Evolutionary conservation across 805 yeast species (phyloP).

Genomic region (Wickerhamomyces sydowiorum): DNA sequence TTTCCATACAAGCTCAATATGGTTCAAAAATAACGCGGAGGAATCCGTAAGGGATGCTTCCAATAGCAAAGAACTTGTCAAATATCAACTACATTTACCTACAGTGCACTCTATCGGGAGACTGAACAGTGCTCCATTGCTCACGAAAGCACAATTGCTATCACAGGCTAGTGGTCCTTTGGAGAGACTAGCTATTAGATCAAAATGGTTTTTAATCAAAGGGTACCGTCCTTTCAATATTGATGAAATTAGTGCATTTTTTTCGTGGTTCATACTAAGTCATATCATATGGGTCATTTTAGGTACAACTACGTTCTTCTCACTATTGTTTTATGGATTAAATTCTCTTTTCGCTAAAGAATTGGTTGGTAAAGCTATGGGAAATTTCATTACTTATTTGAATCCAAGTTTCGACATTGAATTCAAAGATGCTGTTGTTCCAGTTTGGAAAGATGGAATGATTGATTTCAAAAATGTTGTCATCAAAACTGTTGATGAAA

Average conservation of each 20-base stretch:
- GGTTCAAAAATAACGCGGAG: too few species aligned
- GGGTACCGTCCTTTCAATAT: slow-evolving; percentile 80
- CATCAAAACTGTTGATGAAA: slow-evolving; percentile 58
- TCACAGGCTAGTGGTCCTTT: slow-evolving; percentile 18
- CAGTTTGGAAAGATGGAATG: slow-evolving; percentile 86
- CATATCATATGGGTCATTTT: slow-evolving; percentile 72
- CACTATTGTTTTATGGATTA: slow-evolving; percentile 64
- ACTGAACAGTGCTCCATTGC: background rate
- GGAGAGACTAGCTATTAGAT: slow-evolving; percentile 42
- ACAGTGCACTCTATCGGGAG: background rate
- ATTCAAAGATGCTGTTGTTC: slow-evolving; percentile 86
- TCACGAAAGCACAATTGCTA: slow-evolving; percentile 13
- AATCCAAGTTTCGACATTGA: slow-evolving; percentile 75
- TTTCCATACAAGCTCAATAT: background rate
- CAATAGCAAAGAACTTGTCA: background rate
- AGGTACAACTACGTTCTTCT: slow-evolving; percentile 89
- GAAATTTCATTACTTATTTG: slow-evolving; percentile 62
- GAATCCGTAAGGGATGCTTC: too few species aligned
- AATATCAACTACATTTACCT: background rate
- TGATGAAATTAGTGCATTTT: slow-evolving; percentile 82
- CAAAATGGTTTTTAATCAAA: slow-evolving; percentile 74
- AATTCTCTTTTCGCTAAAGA: slow-evolving; percentile 88
- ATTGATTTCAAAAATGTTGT: slow-evolving; percentile 75
- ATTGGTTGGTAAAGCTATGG: slow-evolving; percentile 73
- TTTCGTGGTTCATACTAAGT: slow-evolving; percentile 87